Conservation (phyloP, 163 green algal genomes). For the Scenedesmus sp. region DNA sequence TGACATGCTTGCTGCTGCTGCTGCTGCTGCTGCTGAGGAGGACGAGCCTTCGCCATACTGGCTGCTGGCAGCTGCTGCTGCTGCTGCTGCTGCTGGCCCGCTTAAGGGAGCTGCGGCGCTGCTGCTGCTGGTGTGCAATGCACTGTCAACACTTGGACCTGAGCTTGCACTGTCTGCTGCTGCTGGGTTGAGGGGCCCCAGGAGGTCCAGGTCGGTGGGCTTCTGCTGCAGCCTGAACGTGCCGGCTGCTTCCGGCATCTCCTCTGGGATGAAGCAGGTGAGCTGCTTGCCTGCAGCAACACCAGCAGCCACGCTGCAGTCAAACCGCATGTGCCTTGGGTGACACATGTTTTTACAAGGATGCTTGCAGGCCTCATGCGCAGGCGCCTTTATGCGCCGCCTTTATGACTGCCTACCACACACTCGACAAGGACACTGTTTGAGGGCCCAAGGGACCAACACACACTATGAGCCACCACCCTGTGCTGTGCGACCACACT, state of each 20-base stretch:
- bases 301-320: not conserved
- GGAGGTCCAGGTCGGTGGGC: not conserved
- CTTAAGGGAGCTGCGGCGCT: not conserved
- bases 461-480: not conserved
- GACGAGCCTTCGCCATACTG: not conserved
- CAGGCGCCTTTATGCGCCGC: too few relatives aligned
- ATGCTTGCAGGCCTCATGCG: too few relatives aligned
- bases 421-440: too few relatives aligned
- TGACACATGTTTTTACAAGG: too few relatives aligned
- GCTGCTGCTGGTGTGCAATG: not conserved
- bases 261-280: constrained; percentile 18
- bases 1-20: constrained; percentile 3
- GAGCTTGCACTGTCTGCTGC: not conserved
- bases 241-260: not conserved
- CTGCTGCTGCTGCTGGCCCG: not conserved
- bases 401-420: too few relatives aligned
- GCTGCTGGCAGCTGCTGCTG: too few relatives aligned
- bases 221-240: not conserved
- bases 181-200: not conserved
- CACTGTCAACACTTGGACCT: not conserved
- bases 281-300: not conserved
- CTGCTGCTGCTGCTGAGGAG: not conserved
- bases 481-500: not conserved
- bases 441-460: too few relatives aligned
- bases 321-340: not conserved